A percentile compares a stretch with the other conserved stretches of the same genome.
phyloP scores from a whole-genome alignment of 169 alveolate genomes.

The Eimeria brunetti region DNA sequence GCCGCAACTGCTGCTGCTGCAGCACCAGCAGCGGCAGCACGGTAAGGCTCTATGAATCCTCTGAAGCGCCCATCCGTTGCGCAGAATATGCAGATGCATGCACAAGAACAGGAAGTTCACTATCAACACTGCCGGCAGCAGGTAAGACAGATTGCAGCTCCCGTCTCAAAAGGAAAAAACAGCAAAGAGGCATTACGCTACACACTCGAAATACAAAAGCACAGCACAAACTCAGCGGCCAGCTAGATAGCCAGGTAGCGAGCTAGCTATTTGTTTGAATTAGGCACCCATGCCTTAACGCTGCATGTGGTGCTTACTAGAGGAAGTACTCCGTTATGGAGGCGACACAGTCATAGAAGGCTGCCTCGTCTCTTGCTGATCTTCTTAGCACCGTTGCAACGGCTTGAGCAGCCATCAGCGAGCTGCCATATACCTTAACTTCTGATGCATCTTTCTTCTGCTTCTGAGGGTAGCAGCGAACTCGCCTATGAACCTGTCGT shows the following conservation, averaged over 20 bases:
- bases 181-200: background rate
- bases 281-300: background rate
- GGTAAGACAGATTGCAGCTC: background rate
- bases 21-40: no score
- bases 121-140: background rate
- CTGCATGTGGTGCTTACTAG: background rate
- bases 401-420: conserved; percentile 52
- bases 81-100: background rate
- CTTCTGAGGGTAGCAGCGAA: background rate
- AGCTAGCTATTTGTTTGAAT: background rate
- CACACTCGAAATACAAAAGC: background rate
- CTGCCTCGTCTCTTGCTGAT: conserved; percentile 25
- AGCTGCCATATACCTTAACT: background rate
- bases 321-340: conserved; percentile 20
- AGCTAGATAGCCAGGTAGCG: background rate
- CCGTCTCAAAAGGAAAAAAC: background rate
- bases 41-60: no score
- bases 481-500: background rate
- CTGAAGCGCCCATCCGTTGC: no score
- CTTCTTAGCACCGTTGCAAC: conserved; percentile 54
- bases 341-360: conserved; percentile 33
- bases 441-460: conserved; percentile 2
- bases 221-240: background rate
- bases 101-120: background rate
- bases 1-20: no score